Percentiles rank a stretch among this genome's conserved stretches.
Conservation (phyloP, 306 rosid genomes). For the Oxytropis ochrocephala region DNA sequence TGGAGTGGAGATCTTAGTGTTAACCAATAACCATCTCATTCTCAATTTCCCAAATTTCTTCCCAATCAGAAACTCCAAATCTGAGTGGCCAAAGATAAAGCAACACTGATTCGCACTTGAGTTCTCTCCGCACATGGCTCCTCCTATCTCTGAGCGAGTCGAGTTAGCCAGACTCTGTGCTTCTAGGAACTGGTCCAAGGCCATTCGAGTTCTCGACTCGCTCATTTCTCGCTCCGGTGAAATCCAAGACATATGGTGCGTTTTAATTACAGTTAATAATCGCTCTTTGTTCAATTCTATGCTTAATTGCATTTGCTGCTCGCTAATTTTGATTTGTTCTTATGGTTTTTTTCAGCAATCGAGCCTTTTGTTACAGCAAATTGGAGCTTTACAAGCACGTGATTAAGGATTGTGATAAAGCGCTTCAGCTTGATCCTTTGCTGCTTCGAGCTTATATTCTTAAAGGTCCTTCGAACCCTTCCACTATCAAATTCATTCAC, state of each 20-base stretch:
- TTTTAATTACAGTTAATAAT: background rate
- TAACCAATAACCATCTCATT: background rate
- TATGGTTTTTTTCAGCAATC: constrained; percentile 50
- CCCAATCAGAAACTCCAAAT: constrained; percentile 15
- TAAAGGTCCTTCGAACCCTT: constrained; percentile 42
- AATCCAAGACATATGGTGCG: constrained; percentile 76
- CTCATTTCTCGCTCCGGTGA: constrained; percentile 47
- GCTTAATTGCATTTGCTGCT: background rate
- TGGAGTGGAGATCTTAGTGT: too few species aligned
- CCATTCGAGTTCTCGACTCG: constrained; percentile 75
- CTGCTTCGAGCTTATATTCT: constrained; percentile 72
- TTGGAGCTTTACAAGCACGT: constrained; percentile 88
- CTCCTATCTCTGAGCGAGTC: constrained; percentile 54
- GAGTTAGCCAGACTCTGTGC: constrained; percentile 69
- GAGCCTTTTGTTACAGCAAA: constrained; percentile 85
- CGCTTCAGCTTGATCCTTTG: constrained; percentile 67
- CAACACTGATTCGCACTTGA: constrained; percentile 27
- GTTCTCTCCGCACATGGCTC: constrained; percentile 35
- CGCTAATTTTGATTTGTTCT: constrained; percentile 3
- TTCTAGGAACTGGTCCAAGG: constrained; percentile 86
- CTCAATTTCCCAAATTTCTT: background rate
- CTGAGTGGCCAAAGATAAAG: background rate
- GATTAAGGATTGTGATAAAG: constrained; percentile 77
- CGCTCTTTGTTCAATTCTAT: background rate
- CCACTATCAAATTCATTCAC: background rate